Conservation (phyloP, 805 yeast species). For the Torulaspora delbrueckii region DNA sequence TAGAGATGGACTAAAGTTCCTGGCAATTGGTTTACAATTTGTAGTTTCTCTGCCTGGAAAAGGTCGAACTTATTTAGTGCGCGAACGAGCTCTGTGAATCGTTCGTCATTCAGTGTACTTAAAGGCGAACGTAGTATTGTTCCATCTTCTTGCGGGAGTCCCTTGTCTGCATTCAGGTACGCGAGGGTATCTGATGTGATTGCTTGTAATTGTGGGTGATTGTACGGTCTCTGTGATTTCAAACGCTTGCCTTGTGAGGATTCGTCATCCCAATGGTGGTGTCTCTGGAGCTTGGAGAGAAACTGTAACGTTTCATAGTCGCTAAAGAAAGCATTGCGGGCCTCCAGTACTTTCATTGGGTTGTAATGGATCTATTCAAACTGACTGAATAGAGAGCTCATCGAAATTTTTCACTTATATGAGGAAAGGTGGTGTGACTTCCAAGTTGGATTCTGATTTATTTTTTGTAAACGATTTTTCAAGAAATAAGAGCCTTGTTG, state of each 20-base stretch:
- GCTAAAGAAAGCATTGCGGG: constrained; percentile 50
- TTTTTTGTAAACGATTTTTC: neutral
- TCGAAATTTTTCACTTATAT: neutral
- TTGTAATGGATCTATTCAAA: neutral
- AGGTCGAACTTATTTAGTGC: constrained; percentile 43
- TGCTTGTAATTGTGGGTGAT: constrained; percentile 36
- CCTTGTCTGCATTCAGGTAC: constrained; percentile 24
- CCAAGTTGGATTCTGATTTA: no score
- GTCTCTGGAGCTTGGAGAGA: constrained; percentile 40
- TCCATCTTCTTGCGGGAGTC: constrained; percentile 19
- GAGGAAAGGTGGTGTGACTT: neutral
- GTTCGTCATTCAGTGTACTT: constrained; percentile 28
- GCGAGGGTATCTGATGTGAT: constrained; percentile 35
- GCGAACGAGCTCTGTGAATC: constrained; percentile 30
- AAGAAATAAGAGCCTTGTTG: constrained; percentile 14
- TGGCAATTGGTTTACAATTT: constrained; percentile 78
- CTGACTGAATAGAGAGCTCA: neutral
- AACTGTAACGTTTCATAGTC: constrained; percentile 54
- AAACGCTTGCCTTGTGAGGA: constrained; percentile 24
- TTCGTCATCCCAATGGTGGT: constrained; percentile 35
- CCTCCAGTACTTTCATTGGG: constrained; percentile 42
- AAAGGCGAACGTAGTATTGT: constrained; percentile 24
- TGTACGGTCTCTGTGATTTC: constrained; percentile 28
- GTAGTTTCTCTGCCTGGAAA: constrained; percentile 79
- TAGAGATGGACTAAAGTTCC: constrained; percentile 71